A percentile compares a stretch with the other conserved stretches of the same genome.
phyloP scores from a whole-genome alignment of 768 basidiomycete species.

The Panus rudis region DNA sequence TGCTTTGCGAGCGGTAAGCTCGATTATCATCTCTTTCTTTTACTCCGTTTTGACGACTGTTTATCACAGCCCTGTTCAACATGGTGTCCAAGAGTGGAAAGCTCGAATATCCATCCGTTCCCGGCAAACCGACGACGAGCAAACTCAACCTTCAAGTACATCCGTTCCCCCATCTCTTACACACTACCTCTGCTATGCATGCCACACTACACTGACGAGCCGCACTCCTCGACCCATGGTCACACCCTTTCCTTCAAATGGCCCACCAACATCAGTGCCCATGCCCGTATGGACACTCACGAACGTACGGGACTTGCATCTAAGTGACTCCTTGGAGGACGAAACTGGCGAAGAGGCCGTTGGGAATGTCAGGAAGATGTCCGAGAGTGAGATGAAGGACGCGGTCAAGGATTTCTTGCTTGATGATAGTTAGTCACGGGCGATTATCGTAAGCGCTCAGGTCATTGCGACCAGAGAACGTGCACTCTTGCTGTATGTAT shows the following conservation, averaged over 20 bases:
- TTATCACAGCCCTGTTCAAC: conserved; percentile 56
- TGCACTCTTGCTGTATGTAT: no score
- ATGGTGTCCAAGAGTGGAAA: conserved; percentile 67
- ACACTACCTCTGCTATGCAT: conserved; percentile 52
- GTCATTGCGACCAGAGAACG: no score
- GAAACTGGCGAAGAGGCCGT: neutral
- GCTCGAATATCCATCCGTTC: conserved; percentile 64
- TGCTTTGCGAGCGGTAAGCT: conserved; percentile 61
- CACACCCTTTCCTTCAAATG: neutral
- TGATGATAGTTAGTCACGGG: conserved; percentile 1
- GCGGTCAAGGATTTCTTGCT: conserved; percentile 5
- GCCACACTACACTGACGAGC: conserved; percentile 55
- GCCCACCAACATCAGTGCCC: neutral
- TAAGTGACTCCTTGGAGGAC: neutral
- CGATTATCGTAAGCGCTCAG: no score
- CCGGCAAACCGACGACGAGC: conserved; percentile 11
- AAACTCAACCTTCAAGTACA: conserved; percentile 13
- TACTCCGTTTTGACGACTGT: neutral
- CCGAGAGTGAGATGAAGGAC: conserved; percentile 1
- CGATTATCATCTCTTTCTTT: neutral
- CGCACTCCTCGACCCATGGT: conserved; percentile 37
- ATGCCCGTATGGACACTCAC: conserved; percentile 6
- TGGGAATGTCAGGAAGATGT: conserved; percentile 2
- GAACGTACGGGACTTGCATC: neutral
- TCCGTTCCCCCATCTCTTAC: conserved; percentile 24